Evolutionary conservation across 2,329 filamentous ascomycete genomes (phyloP), one percentile per base, ranked within the genome.

Genomic region (Lasiodiplodia gonubiensis): DNA sequence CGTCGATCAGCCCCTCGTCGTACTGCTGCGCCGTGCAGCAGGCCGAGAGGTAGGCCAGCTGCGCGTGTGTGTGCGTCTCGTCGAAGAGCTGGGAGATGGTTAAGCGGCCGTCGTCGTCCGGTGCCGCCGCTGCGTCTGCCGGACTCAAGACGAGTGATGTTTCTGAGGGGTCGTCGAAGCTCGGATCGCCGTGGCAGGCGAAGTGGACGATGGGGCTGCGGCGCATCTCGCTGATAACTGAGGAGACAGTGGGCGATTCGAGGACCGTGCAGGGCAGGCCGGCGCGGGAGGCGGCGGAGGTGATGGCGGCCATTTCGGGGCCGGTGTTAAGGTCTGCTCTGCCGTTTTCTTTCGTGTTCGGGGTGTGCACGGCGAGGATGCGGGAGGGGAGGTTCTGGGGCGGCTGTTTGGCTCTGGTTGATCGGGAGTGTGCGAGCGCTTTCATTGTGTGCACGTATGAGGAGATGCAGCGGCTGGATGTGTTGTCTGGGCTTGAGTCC

Each of bases 1-100:
- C 78, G 64, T 79, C 77, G 0, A 68, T 59, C 21, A 79, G 67
- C 0, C 54, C 27, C 1, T 21, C 51, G 0, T 69, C 70, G 16
- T 68, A 69, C 48, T 74, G 74, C 63, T 77, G 69, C 2, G 76
- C 77, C 1, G 78, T 79, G 14, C 75, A 80, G 68, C 78, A 80
- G 0, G 78, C 78, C 1, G 78, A 80, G 1, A 81, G 74, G 68
- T 77, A 80, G 1, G 77, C 77, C 5, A 80, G 66, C 30, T 61
- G 35, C 68, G 68, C 7, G 72, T 73, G 42, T 7, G 48, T 23
- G 6, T 52, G 57, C 35, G 6, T 63, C 37, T 46, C 60, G 35
- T 51, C 61, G 16, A 39, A 39, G 16, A 35, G 16, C 4, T n/a
- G n/a, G 16, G 18, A 5, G 0, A 49, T 66, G 48, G 49, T 71